These are phyloP conservation scores for Penicillium sp. DNA, from an alignment of 2,329 filamentous ascomycete species.

Conservation along the genomic window DNA sequence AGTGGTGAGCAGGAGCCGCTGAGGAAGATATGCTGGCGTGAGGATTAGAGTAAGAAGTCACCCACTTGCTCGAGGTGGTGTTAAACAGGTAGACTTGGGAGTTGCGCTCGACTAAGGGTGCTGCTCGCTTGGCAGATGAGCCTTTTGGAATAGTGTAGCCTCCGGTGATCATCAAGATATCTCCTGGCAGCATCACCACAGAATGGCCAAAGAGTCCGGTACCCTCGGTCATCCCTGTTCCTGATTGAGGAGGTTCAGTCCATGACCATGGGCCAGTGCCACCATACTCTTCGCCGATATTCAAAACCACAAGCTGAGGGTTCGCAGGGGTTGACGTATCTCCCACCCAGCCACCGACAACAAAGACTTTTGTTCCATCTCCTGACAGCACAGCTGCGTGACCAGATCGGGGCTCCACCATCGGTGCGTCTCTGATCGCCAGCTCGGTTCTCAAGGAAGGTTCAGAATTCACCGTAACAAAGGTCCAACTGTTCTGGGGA, in stretches of 20 bases:
- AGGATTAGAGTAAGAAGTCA: slow-evolving; percentile 51
- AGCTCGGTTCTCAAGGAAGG: slow-evolving; percentile 50
- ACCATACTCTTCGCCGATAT: slow-evolving; percentile 69
- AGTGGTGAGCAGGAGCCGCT: slow-evolving; percentile 12
- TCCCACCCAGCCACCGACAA: slow-evolving; percentile 91
- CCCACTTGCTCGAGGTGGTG: slow-evolving; percentile 54
- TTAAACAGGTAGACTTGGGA: slow-evolving; percentile 55
- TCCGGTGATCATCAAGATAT: slow-evolving; percentile 56
- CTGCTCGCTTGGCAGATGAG: slow-evolving; percentile 35
- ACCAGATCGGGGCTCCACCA: slow-evolving; percentile 75
- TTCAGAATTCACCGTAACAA: slow-evolving; percentile 58
- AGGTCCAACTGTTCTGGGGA: slow-evolving; percentile 81
- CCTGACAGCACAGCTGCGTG: slow-evolving; percentile 77
- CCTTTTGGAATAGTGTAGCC: slow-evolving; percentile 49
- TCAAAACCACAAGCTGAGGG: slow-evolving; percentile 72
- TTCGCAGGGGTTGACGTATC: slow-evolving; percentile 67
- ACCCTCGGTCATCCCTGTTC: slow-evolving; percentile 36
- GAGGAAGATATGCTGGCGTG: slow-evolving; percentile 1
- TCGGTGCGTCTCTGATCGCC: slow-evolving; percentile 43
- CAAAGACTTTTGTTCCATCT: slow-evolving; percentile 69
- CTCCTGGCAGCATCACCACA: slow-evolving; percentile 55
- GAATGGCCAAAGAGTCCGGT: slow-evolving; percentile 57
- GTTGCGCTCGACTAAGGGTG: slow-evolving; percentile 30
- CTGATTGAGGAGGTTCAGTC: slow-evolving; percentile 32
- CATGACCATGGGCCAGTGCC: slow-evolving; percentile 41